phyloP scores from a whole-genome alignment of 164 flowering plant species.

The Litsea cubeba region DNA sequence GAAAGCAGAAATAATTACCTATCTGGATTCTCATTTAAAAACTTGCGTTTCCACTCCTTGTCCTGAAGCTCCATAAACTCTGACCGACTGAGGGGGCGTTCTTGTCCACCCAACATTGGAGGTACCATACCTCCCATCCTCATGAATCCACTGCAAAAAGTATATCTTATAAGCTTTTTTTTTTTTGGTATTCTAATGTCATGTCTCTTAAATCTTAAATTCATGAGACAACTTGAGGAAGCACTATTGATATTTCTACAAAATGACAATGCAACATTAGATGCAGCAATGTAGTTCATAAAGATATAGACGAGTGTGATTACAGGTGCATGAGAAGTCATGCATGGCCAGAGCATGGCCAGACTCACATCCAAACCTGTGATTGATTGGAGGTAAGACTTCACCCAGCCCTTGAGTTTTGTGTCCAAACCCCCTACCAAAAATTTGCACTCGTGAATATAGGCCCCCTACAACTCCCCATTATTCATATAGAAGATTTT shows the following conservation, averaged over 20 bases:
- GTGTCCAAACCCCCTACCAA: too few relatives aligned
- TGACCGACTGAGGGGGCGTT: constrained; percentile 20
- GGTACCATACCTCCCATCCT: constrained; percentile 35
- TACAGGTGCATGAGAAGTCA: too few relatives aligned
- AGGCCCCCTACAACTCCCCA: not conserved
- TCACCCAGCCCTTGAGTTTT: too few relatives aligned
- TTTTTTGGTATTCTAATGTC: too few relatives aligned
- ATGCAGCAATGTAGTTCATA: not conserved
- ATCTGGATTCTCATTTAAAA: constrained; percentile 19
- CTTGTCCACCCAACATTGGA: constrained; percentile 21
- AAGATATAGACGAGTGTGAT: not conserved
- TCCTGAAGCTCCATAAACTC: constrained; percentile 35
- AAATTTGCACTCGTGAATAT: too few relatives aligned
- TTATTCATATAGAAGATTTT: not conserved
- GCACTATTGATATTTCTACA: too few relatives aligned
- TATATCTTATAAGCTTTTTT: not conserved
- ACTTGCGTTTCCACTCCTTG: constrained; percentile 24
- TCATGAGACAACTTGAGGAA: too few relatives aligned
- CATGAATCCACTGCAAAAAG: constrained; percentile 40
- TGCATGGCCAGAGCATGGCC: too few relatives aligned
- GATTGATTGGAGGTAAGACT: too few relatives aligned
- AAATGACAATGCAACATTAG: not conserved
- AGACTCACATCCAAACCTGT: too few relatives aligned
- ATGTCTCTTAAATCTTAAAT: too few relatives aligned
- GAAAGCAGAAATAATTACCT: constrained; percentile 34